phyloP scores from a whole-genome alignment of 495 filamentous ascomycete genomes.

The Cercophora scortea region DNA sequence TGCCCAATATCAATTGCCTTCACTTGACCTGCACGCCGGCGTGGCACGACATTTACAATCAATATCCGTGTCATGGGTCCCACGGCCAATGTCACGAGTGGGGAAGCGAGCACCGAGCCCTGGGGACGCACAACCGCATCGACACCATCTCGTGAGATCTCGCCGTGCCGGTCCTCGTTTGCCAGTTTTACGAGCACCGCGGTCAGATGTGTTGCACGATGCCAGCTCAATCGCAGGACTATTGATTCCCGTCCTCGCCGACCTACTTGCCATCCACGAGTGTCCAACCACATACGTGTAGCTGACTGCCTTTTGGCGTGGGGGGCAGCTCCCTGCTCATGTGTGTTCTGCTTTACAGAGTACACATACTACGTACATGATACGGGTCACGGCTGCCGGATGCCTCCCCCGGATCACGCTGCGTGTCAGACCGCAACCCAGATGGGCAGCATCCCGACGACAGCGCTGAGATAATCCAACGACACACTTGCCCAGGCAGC shows the following conservation, averaged over 20 bases:
- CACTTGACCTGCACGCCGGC: slow-evolving; percentile 1
- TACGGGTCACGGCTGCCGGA: not conserved
- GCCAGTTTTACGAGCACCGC: not conserved
- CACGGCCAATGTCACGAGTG: slow-evolving; percentile 3
- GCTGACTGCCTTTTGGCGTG: not conserved
- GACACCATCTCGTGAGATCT: slow-evolving; percentile 2
- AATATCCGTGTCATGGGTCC: slow-evolving; percentile 2
- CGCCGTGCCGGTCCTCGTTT: not conserved
- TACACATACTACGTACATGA: too few relatives aligned
- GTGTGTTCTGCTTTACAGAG: too few relatives aligned
- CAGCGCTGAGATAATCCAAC: not conserved
- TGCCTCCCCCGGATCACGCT: not conserved
- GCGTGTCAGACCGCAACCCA: not conserved
- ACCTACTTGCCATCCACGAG: not conserved
- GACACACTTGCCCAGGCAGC: not conserved
- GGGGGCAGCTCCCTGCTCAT: not conserved
- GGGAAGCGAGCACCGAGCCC: not conserved
- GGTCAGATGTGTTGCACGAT: not conserved
- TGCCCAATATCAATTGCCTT: not conserved
- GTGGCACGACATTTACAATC: slow-evolving; percentile 4
- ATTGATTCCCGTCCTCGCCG: not conserved
- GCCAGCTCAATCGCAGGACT: not conserved
- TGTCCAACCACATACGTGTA: too few relatives aligned
- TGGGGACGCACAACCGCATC: slow-evolving; percentile 1
- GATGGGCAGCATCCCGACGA: too few relatives aligned